Evolutionary conservation across 768 basidiomycete species (phyloP), one percentile per base, ranked within the genome.

Genomic region (Mrakia frigida): DNA sequence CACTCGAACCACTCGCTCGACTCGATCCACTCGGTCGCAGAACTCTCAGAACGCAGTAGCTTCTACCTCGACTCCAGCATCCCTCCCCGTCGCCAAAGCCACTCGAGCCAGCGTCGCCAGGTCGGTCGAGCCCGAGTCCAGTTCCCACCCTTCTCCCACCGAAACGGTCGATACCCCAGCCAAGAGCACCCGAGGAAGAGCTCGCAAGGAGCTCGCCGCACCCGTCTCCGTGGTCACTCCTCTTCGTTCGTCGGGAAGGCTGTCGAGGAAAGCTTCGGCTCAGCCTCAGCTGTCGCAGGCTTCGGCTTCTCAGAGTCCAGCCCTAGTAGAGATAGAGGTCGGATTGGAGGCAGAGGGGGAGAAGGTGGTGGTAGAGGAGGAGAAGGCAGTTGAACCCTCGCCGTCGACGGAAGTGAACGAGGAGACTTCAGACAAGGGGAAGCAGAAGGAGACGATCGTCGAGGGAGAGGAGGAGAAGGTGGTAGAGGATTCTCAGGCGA

Each of bases 221-320:
- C 6, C 50, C 23, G 16, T 52, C 50, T 52, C 65, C 23, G 35
- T 25, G 1, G 25, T 37, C 18, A 68, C 65, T 35, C 65, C 65
- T 14, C n/a, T 68, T 35, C 35, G 65, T 23, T 39, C 65, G 65
- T 68, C 65, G 18, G 65, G 65, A 1, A 39, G 65, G 37, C 37
- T 68, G 37, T 68, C 65, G 65, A 68, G 65, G 35, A 68, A 41
- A 37, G 65, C 65, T n/a, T 68, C 65, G 35, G 35, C 65, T 25
- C 65, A 68, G 39, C 65, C 65, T 21, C 39, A 21, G 23, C 63
- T 37, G 39, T 68, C 65, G 35, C 43, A 43, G 43, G 11, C 23
- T 37, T 37, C 63, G 13, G 25, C 35, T 39, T n/a, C 65, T 5
- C 33, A 39, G 35, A 37, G 37, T 21, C 31, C 63, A 65, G 63